These are phyloP conservation scores for Leptographium lundbergii DNA, from an alignment of 2,329 filamentous ascomycete species.

Conservation along the genomic window DNA sequence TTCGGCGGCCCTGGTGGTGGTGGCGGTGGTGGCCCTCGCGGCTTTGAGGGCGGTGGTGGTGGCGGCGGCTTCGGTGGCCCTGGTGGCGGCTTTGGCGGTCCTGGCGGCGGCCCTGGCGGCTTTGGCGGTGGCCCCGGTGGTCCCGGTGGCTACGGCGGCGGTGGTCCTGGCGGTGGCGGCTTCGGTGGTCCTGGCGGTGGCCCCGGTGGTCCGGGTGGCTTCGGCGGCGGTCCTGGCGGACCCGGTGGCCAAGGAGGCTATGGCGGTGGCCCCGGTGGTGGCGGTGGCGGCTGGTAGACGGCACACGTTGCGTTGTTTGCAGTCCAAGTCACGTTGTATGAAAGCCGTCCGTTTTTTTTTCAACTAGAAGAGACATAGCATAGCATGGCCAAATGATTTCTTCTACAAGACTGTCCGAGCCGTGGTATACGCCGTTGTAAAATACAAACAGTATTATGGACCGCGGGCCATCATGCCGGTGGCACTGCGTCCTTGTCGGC, in stretches of 20 bases:
- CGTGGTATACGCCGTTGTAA: neutral
- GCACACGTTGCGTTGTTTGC: too few species aligned
- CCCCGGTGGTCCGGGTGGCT: neutral
- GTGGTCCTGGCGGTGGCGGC: neutral
- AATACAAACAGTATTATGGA: neutral
- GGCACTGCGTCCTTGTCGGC: too few species aligned
- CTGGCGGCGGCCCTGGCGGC: conserved; percentile 1
- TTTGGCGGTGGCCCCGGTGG: neutral
- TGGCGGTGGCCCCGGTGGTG: neutral
- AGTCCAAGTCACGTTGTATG: neutral
- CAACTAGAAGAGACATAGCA: neutral
- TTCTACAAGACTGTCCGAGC: neutral
- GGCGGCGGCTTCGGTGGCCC: neutral
- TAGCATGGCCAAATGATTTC: neutral
- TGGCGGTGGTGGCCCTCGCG: neutral
- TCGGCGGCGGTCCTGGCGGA: neutral
- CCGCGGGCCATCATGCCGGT: neutral
- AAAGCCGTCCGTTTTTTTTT: neutral
- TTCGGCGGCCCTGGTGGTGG: conserved; percentile 1
- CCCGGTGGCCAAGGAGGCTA: neutral
- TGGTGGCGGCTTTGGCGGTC: neutral
- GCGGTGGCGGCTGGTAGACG: neutral
- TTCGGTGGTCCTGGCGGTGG: neutral
- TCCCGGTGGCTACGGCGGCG: neutral
- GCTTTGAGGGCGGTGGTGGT: conserved; percentile 2